Evolutionary conservation across 805 yeast genomes (phyloP), one percentile per base, ranked within the genome.

Genomic region (Candida piceae): DNA sequence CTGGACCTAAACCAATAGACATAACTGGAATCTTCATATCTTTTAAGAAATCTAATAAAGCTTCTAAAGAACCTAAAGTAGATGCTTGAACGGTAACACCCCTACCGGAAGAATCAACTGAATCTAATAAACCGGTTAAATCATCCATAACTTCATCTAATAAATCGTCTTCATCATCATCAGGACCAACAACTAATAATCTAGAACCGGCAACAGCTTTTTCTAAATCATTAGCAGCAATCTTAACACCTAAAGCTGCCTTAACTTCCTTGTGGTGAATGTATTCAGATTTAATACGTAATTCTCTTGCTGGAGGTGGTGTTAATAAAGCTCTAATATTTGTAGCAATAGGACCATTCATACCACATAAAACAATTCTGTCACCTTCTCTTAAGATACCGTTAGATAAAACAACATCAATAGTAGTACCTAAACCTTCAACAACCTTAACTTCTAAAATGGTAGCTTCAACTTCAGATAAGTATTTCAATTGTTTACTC

Each of bases 121-220:
- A 84, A 62, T 89, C 97, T 52, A 93, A 73, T 51, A 93, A 70
- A 30, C 96, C 96, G 29, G 97, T 87, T 60, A 93, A 72, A 63
- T 93, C 99, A 55, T 90, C 97, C 98, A 93, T 94, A 40, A 93
- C 97, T 40, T 90, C 97, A 60, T 93, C 97, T 94, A 84, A 83
- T 53, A 93, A 57, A 41, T 90, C 97, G 44, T 93, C 98, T 68
- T 93, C 98, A 52, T 93, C 97, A 50, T 93, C 99, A 41, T 86
- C 96, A 47, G 89, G 95, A 30, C 96, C 96, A 48, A 89, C 97
- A 52, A 90, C 90, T 45, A 93, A 67, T 62, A 93, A 71, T 60
- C 98, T 77, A 17, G 98, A 93, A 68, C 99, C 99, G 32, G 99
- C 97, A 58, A 93, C 96, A 10, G 99, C 98, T 67, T 93, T 90